Percentiles rank a stretch among this genome's conserved stretches.
phyloP scores from a whole-genome alignment of 192 early-diverging fungal species.

The Podila clonocystis region DNA sequence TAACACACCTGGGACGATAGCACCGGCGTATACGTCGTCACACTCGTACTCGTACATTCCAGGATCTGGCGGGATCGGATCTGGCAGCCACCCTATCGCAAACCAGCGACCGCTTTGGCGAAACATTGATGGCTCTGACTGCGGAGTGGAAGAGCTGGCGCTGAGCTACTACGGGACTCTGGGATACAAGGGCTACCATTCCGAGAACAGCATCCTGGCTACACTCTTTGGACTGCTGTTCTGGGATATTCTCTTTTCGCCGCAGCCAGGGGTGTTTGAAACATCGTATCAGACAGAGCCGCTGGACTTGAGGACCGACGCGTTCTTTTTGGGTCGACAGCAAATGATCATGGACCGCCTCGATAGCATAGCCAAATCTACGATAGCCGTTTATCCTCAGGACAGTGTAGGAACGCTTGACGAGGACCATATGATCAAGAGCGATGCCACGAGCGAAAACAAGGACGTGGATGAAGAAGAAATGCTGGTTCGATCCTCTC shows the following conservation, averaged over 20 bases:
- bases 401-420: background rate
- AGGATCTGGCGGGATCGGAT: conserved; percentile 13
- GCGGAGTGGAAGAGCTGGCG: conserved; percentile 71
- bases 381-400: background rate
- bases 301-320: conserved; percentile 71
- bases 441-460: background rate
- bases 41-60: conserved; percentile 36
- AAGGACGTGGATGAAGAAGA: background rate
- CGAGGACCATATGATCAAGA: background rate
- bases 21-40: conserved; percentile 24
- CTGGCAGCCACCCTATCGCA: conserved; percentile 6
- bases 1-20: conserved; percentile 54
- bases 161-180: conserved; percentile 69
- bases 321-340: conserved; percentile 59
- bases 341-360: conserved; percentile 31
- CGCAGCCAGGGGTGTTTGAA: conserved; percentile 73
- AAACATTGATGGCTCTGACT: conserved; percentile 65
- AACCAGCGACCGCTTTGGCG: conserved; percentile 52
- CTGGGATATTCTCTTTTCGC: conserved; percentile 75
- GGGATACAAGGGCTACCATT: conserved; percentile 71
- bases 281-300: conserved; percentile 75
- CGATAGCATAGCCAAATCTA: conserved; percentile 46
- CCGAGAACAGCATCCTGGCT: conserved; percentile 68
- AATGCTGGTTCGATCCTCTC: background rate
- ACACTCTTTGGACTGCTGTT: conserved; percentile 73